Evolutionary conservation across 1,284 basidiomycete genomes (phyloP).

Genomic region (Apiotrichum laibachii): DNA sequence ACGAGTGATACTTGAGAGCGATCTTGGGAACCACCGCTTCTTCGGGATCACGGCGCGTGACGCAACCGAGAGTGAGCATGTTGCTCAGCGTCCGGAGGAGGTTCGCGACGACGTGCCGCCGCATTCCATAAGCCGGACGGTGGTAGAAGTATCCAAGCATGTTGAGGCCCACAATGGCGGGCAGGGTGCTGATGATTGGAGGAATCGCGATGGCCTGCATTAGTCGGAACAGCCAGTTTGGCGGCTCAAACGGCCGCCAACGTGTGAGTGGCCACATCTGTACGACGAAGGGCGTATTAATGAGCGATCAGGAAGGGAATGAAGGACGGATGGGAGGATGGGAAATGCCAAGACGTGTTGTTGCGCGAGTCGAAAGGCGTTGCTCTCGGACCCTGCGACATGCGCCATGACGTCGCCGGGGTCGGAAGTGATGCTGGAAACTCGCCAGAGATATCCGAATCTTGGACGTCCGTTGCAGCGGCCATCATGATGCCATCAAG

Average conservation of each 20-base stretch:
- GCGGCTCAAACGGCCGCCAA: conserved; percentile 10
- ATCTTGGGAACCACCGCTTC: conserved; percentile 6
- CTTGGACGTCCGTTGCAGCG: no score
- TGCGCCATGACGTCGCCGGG: no score
- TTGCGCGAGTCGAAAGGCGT: no score
- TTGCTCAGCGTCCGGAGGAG: conserved; percentile 1
- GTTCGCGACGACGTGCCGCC: conserved; percentile 8
- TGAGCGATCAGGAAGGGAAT: no score
- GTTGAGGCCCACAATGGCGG: conserved; percentile 5
- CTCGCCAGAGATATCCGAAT: no score
- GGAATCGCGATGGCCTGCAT: conserved; percentile 8
- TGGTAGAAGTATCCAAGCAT: conserved; percentile 4
- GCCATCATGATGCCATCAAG: no score
- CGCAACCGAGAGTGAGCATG: conserved; percentile 1
- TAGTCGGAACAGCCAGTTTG: conserved; percentile 1
- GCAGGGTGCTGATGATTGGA: conserved; percentile 8
- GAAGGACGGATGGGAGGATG: no score
- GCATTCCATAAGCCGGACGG: conserved; percentile 9
- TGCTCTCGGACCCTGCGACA: no score
- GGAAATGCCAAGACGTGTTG: no score
- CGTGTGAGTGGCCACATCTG: conserved; percentile 12
- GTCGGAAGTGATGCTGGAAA: no score
- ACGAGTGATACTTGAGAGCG: not conserved
- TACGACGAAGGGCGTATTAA: no score
- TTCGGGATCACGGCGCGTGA: conserved; percentile 6